These are phyloP conservation scores for Candida andamanensis DNA, from an alignment of 805 yeast species.

Conservation along the genomic window DNA sequence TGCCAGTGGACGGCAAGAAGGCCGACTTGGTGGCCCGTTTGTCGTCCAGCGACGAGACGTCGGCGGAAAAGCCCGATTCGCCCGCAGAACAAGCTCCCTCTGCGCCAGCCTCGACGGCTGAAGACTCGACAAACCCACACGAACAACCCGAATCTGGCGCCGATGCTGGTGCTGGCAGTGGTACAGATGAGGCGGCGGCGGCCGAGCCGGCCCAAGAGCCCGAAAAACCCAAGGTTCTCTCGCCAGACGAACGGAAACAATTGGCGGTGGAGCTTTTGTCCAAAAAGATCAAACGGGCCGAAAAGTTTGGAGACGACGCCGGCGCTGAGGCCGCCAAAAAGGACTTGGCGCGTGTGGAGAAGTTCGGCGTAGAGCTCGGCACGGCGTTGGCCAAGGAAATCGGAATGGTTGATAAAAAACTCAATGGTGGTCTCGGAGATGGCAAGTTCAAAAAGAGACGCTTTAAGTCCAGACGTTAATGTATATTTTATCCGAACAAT, in stretches of 20 bases:
- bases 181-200: conserved; percentile 7
- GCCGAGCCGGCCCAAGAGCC: conserved; percentile 18
- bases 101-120: conserved; percentile 11
- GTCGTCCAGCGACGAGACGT: conserved; percentile 46
- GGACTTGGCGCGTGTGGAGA: conserved; percentile 66
- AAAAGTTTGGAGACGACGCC: conserved; percentile 71
- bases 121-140: conserved; percentile 28
- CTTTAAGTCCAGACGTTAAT: conserved; percentile 4
- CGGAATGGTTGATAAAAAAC: conserved; percentile 44
- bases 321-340: conserved; percentile 51
- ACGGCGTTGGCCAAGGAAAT: conserved; percentile 64
- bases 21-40: conserved; percentile 67
- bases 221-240: conserved; percentile 36
- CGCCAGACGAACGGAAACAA: conserved; percentile 67
- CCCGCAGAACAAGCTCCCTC: conserved; percentile 11
- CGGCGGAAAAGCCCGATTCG: conserved; percentile 15
- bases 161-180: conserved; percentile 12
- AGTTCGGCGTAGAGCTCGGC: conserved; percentile 73
- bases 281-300: conserved; percentile 65
- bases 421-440: conserved; percentile 18
- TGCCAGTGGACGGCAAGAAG: conserved; percentile 74
- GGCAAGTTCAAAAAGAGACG: conserved; percentile 6
- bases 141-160: conserved; percentile 11
- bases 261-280: conserved; percentile 63
- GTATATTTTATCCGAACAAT: too few relatives aligned